Base-by-base conservation (phyloP, 1,284 basidiomycete species). In the Schizophyllum amplum region DNA sequence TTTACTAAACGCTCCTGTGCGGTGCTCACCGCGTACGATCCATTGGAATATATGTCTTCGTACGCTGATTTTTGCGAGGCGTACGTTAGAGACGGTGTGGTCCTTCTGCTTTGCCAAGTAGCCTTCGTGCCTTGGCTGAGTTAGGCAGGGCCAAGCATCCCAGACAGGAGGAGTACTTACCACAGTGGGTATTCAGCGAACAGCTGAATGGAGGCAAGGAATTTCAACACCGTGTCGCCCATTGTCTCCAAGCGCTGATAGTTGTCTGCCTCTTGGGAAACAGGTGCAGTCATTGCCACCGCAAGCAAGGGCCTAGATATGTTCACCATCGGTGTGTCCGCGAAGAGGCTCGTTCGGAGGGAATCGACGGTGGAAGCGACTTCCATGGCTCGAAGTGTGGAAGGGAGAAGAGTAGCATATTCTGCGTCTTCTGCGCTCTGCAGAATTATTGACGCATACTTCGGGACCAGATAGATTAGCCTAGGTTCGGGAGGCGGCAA, bases 221-320 rank as follows among this genome's bases (percentile, higher is more conserved):
- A 83, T 67, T 94, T 92, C 46, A 94, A 76, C 0, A 90, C 84
- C 0, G 84, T 82, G 64, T 93, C 91, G 1, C 91, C 91, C 6
- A 94, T 75, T 0, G 84, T 86, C 66, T 94, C 91, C 13, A 92
- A 72, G 1, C 87, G 81, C 66, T 94, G 82, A 63, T 92, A 93
- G 65, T 92, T 84, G 51, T 63, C 68, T 6, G 56, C 67, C 63
- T 86, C 86, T 53, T 79, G 77, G 1, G 86, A 75, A 0, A 75
- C 75, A 0, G 86, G 83, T 0, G 86, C 81, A 0, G 83, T 84
- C 7, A 80, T 70, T 0, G 87, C 86, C 0, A 73, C 75, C 2
- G 71, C 71, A 23, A 90, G 70, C 4, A 80, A 66, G 1, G 68
- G 27, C 6, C 77, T 59, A 0, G 83, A 77, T 52, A 87, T 75